Conservation (phyloP, 2,329 filamentous ascomycete genomes). For the Pseudogymnoascus sp. region DNA sequence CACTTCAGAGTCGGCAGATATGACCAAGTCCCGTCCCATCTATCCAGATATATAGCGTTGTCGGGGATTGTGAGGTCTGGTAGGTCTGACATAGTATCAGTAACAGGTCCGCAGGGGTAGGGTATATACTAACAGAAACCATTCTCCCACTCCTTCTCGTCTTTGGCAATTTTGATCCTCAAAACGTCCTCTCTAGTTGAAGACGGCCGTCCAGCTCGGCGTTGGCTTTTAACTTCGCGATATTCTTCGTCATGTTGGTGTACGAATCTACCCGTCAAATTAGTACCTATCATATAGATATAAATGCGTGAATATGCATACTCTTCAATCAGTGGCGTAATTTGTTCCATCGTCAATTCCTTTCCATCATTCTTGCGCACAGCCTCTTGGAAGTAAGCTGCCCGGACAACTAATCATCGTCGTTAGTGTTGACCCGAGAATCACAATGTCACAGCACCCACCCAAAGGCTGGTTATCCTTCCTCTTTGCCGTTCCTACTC, state of each 20-base stretch:
- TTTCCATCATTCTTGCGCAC: slow-evolving; percentile 43
- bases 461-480: slow-evolving; percentile 68
- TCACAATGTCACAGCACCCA: slow-evolving; percentile 34
- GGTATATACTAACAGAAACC: slow-evolving; percentile 61
- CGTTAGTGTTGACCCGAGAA: slow-evolving; percentile 13
- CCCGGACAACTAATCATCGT: slow-evolving; percentile 48
- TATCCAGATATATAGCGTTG: slow-evolving; percentile 55
- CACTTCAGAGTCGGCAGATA: slow-evolving; percentile 69
- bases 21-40: slow-evolving; percentile 80
- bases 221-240: slow-evolving; percentile 53
- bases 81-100: slow-evolving; percentile 40
- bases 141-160: slow-evolving; percentile 70
- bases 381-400: slow-evolving; percentile 63
- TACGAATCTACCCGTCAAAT: slow-evolving; percentile 44
- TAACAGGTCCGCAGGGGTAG: background rate
- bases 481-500: slow-evolving; percentile 57
- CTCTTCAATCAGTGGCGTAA: slow-evolving; percentile 55
- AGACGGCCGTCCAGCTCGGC: slow-evolving; percentile 70
- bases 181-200: slow-evolving; percentile 69
- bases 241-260: slow-evolving; percentile 65
- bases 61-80: slow-evolving; percentile 65
- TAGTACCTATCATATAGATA: slow-evolving; percentile 6
- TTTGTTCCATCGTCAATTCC: slow-evolving; percentile 44
- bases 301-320: slow-evolving; percentile 33
- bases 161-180: slow-evolving; percentile 57